Evolutionary conservation across 208 protist genomes (phyloP), one percentile per base, ranked within the genome.

Genomic region (Wallacemonas sp.): DNA sequence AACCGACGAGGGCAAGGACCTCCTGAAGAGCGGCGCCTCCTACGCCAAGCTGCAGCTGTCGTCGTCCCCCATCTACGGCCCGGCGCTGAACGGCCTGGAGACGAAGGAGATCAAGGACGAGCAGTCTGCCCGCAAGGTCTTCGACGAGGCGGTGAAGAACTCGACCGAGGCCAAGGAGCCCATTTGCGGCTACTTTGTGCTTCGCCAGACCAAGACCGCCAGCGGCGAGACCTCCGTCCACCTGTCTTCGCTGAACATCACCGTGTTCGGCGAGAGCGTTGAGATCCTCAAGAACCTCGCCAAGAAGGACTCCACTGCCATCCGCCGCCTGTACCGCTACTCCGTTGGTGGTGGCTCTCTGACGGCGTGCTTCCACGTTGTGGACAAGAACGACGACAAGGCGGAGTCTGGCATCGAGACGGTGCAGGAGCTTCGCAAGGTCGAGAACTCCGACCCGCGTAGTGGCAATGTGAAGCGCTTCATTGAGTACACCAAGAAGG

Each of bases 381-480:
- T 90, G 38, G 44, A 50, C 57, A 72, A 69, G 33, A 73, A 78
- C 25, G 79, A 81, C 36, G 67, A 61, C 11, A 64, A 75, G 0
- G 72, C 77, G 3, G 46, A 12, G 7, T 72, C 59, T 25, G 74
- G 75, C 22, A 45, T 93, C 7, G 69, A 75, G 4, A 45, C 38
- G 12, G 59, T 79, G 11, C 71, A 73, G 38, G 57, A 72, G 41
- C 74, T 90, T 57, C 72, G 79, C 22, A 38, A 61, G 39, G 75
- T 90, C 5, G 72, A 77, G 63, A 93, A 93, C 74, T 72, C 68
- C 23, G 63, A 72, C 32, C 87, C 87, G 3, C 87, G 87, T 57
- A 93, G 87, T 65, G 87, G 87, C 63, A 93, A 93, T 62, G 76
- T 93, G 25, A 79, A 79, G 63, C 87, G 82, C 41, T 93, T 93